Percentiles rank a stretch among this genome's conserved stretches.
Evolutionary conservation across 176 grass and related monocot genomes (phyloP).

Genomic region (Aegilops sharonensis): DNA sequence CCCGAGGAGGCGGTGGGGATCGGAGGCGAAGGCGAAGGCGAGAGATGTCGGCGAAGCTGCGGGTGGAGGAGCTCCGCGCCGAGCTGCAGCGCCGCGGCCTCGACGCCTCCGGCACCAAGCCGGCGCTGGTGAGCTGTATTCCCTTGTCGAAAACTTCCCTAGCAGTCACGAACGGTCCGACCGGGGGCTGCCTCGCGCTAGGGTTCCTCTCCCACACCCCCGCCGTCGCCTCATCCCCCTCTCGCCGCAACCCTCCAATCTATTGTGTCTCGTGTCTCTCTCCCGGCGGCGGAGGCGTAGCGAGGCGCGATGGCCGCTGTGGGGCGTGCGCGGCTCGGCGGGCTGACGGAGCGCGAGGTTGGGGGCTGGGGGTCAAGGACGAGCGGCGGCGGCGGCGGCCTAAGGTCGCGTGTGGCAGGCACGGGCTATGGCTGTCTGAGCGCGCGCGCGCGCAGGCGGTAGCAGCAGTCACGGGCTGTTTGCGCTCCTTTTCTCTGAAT

Average conservation of each 20-base stretch:
- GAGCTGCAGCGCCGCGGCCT: slow-evolving; percentile 57
- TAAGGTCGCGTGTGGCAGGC: not conserved
- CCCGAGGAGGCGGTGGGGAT: not conserved
- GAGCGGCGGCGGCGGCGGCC: too few species aligned
- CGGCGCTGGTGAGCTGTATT: slow-evolving; percentile 41
- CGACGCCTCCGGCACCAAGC: slow-evolving; percentile 55
- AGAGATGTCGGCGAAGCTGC: slow-evolving; percentile 61
- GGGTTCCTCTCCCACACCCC: not conserved
- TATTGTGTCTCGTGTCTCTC: not conserved
- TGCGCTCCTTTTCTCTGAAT: not conserved
- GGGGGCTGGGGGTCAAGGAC: not conserved
- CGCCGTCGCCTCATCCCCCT: not conserved
- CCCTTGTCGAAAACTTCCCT: not conserved
- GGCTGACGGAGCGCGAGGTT: not conserved
- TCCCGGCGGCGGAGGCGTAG: not conserved
- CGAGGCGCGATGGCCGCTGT: not conserved
- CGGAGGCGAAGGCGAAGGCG: not conserved
- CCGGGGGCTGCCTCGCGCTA: not conserved
- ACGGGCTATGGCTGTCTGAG: not conserved
- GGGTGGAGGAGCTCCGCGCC: slow-evolving; percentile 67
- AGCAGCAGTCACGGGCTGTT: not conserved
- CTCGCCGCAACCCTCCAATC: not conserved
- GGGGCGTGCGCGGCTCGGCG: not conserved
- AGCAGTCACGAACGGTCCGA: not conserved
- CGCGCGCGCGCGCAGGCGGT: not conserved